Conservation (phyloP, 192 early-diverging fungal species). For the Coemansia sp. region DNA sequence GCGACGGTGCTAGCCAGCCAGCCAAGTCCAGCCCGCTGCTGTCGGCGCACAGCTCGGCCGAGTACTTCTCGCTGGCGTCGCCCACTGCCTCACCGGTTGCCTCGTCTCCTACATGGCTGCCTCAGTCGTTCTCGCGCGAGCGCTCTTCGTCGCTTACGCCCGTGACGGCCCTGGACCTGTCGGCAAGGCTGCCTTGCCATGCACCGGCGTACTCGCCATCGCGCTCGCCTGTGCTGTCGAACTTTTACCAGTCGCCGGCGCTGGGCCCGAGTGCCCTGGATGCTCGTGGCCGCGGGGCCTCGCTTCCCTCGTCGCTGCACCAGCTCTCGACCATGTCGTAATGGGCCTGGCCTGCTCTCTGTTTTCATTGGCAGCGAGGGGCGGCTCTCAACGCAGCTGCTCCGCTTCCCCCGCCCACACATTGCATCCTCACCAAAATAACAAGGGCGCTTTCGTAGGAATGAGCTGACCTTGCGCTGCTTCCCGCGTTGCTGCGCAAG, state of each 20-base stretch:
- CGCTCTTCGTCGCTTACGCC: conserved; percentile 48
- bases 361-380: no score
- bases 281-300: conserved; percentile 25
- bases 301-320: conserved; percentile 39
- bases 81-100: conserved; percentile 13
- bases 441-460: no score
- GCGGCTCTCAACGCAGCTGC: no score
- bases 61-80: conserved; percentile 37
- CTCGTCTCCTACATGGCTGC: conserved; percentile 18
- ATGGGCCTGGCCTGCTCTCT: no score
- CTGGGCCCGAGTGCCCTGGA: conserved; percentile 38
- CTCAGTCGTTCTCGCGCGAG: conserved; percentile 24
- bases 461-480: no score
- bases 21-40: neutral
- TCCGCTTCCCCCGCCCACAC: no score
- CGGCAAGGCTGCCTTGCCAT: conserved; percentile 39
- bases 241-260: conserved; percentile 23
- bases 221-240: conserved; percentile 4
- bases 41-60: conserved; percentile 19
- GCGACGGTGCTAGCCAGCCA: conserved; percentile 8
- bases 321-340: conserved; percentile 39
- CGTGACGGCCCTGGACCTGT: conserved; percentile 40
- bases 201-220: conserved; percentile 40
- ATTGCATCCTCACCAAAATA: no score
- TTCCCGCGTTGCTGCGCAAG: no score